phyloP scores from a whole-genome alignment of 2,329 filamentous ascomycete genomes.

The Paecilomyces formosus region DNA sequence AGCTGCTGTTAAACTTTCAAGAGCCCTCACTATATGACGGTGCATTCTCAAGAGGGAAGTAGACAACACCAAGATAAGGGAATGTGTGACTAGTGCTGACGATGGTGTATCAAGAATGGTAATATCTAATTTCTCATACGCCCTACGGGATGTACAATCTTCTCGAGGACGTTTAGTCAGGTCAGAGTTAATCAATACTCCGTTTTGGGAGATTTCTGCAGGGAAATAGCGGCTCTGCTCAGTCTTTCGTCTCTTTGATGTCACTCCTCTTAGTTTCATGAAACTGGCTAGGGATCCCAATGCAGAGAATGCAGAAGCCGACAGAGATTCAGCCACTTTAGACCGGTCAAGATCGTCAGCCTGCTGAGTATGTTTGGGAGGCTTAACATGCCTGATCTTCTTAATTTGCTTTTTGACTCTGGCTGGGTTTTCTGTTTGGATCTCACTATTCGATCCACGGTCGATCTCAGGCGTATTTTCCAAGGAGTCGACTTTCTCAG shows the following conservation, averaged over 20 bases:
- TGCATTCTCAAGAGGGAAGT: slow-evolving; percentile 18
- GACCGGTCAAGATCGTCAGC: neutral
- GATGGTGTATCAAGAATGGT: neutral
- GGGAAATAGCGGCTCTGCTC: slow-evolving; percentile 19
- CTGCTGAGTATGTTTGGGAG: neutral
- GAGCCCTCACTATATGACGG: slow-evolving; percentile 10
- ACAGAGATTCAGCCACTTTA: neutral
- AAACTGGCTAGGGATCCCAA: slow-evolving; percentile 42
- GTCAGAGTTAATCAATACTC: neutral
- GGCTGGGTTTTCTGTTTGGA: too few species aligned
- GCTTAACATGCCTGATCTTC: neutral
- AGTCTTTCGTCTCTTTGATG: slow-evolving; percentile 13
- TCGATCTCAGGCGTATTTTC: neutral
- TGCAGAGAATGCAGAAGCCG: slow-evolving; percentile 19
- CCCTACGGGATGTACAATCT: neutral
- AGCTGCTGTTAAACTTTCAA: slow-evolving; percentile 10
- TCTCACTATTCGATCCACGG: too few species aligned
- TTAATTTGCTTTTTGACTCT: neutral
- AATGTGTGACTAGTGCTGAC: neutral
- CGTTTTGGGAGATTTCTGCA: neutral
- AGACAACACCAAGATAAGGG: slow-evolving; percentile 4
- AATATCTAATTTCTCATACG: neutral
- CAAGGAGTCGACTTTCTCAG: neutral
- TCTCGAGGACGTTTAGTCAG: neutral
- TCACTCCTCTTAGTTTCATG: slow-evolving; percentile 40